These are phyloP conservation scores for Fusarium paranaense DNA, from an alignment of 2,329 filamentous ascomycete species.

Conservation along the genomic window DNA sequence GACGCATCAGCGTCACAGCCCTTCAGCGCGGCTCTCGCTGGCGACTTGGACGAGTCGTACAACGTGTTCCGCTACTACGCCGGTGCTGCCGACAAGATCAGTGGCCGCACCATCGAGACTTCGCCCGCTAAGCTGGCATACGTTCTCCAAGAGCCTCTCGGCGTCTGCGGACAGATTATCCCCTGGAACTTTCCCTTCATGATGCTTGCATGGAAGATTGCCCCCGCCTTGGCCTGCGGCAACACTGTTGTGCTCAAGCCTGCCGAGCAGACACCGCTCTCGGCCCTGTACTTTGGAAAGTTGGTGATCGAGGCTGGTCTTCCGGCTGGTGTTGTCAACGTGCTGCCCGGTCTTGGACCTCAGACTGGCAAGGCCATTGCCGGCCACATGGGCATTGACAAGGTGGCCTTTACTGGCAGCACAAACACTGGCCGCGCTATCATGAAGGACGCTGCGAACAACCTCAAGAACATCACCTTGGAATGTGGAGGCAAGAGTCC, in stretches of 20 bases:
- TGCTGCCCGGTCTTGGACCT: conserved; percentile 73
- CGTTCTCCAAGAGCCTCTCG: conserved; percentile 74
- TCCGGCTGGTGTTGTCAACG: conserved; percentile 79
- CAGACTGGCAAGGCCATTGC: conserved; percentile 73
- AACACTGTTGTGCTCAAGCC: conserved; percentile 70
- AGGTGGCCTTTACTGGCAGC: conserved; percentile 78
- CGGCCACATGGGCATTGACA: conserved; percentile 72
- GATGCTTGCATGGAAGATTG: conserved; percentile 76
- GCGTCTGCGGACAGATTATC: conserved; percentile 75
- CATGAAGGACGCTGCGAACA: conserved; percentile 74
- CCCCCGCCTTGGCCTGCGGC: conserved; percentile 70
- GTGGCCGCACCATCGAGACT: conserved; percentile 75
- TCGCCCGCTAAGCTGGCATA: conserved; percentile 73
- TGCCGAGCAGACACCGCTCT: conserved; percentile 70
- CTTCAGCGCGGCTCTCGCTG: conserved; percentile 58
- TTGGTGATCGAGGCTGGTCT: conserved; percentile 77
- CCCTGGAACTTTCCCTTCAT: conserved; percentile 57
- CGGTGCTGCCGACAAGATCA: conserved; percentile 77
- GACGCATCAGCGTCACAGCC: conserved; percentile 7
- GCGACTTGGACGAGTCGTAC: conserved; percentile 62
- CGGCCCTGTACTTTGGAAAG: conserved; percentile 69
- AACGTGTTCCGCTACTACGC: conserved; percentile 73
- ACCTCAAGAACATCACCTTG: conserved; percentile 68
- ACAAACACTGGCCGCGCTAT: conserved; percentile 75
- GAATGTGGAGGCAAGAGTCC: conserved; percentile 71